These are phyloP conservation scores for Stipa capillata DNA, from an alignment of 176 grass and related monocot genomes.

Conservation along the genomic window DNA sequence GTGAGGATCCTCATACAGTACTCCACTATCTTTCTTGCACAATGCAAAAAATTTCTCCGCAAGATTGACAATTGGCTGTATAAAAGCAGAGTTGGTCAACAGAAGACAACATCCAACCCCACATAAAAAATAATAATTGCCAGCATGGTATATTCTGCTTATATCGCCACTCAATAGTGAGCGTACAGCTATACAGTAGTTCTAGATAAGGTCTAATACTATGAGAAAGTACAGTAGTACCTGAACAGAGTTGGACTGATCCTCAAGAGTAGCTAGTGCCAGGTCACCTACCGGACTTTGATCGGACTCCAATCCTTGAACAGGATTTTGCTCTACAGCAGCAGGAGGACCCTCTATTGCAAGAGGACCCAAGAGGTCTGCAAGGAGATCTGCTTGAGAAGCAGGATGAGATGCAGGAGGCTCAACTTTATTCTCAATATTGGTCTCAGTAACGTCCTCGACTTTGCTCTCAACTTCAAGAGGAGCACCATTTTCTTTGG, in stretches of 20 bases:
- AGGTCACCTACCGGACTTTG: slow-evolving; percentile 61
- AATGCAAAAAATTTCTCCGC: slow-evolving; percentile 83
- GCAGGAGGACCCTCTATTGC: slow-evolving; percentile 82
- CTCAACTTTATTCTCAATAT: slow-evolving; percentile 45
- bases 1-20: slow-evolving; percentile 88
- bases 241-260: slow-evolving; percentile 79
- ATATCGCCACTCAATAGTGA: not conserved
- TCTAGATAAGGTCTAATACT: not conserved
- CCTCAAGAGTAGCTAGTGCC: slow-evolving; percentile 81
- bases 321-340: slow-evolving; percentile 38
- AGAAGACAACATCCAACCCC: not conserved
- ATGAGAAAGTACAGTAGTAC: slow-evolving; percentile 27
- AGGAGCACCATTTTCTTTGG: slow-evolving; percentile 64
- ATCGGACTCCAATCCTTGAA: slow-evolving; percentile 48
- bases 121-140: not conserved
- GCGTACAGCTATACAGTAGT: not conserved
- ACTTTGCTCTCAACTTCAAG: slow-evolving; percentile 34
- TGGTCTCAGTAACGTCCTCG: not conserved
- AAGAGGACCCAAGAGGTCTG: slow-evolving; percentile 93
- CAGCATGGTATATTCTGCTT: not conserved
- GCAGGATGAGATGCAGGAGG: slow-evolving; percentile 33
- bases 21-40: slow-evolving; percentile 93
- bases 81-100: slow-evolving; percentile 22
- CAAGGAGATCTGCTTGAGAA: slow-evolving; percentile 71
- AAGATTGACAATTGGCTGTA: slow-evolving; percentile 70